phyloP scores from a whole-genome alignment of 345 rosid species.

The Alliaria petiolata region DNA sequence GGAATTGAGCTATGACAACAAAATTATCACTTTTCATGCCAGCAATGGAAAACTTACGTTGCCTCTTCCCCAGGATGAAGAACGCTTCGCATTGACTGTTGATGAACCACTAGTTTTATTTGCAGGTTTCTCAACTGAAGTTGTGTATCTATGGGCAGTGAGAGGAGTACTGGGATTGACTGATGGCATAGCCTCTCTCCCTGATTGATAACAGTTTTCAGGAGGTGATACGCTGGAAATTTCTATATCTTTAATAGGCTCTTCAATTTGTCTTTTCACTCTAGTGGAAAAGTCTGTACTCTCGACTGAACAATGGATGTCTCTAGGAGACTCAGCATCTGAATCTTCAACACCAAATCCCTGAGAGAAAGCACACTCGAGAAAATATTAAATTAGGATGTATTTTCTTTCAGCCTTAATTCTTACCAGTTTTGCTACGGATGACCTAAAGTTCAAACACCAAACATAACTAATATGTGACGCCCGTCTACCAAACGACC shows the following conservation, averaged over 20 bases:
- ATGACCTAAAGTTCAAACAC: not conserved
- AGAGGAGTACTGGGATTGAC: constrained; percentile 55
- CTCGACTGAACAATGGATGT: constrained; percentile 50
- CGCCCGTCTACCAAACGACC: not conserved
- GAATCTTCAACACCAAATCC: constrained; percentile 83
- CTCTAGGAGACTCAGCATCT: constrained; percentile 62
- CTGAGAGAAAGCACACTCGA: constrained; percentile 40
- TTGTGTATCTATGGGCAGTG: constrained; percentile 49
- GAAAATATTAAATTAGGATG: not conserved
- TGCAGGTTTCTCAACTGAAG: constrained; percentile 54
- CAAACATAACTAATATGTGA: not conserved
- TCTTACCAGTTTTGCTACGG: not conserved
- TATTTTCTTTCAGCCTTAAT: not conserved
- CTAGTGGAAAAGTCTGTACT: constrained; percentile 40
- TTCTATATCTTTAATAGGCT: constrained; percentile 44
- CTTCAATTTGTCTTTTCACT: constrained; percentile 54
- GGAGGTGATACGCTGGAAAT: constrained; percentile 47
- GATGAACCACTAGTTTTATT: constrained; percentile 53
- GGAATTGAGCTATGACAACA: not conserved
- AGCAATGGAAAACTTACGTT: constrained; percentile 48
- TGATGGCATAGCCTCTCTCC: constrained; percentile 72
- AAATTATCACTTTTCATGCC: not conserved
- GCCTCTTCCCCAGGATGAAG: constrained; percentile 89
- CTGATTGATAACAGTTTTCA: constrained; percentile 65
- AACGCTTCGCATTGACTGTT: constrained; percentile 49